Evolutionary conservation across 2,329 filamentous ascomycete species (phyloP), one percentile per base, ranked within the genome.

Genomic region (Aspergillus luchuensis): DNA sequence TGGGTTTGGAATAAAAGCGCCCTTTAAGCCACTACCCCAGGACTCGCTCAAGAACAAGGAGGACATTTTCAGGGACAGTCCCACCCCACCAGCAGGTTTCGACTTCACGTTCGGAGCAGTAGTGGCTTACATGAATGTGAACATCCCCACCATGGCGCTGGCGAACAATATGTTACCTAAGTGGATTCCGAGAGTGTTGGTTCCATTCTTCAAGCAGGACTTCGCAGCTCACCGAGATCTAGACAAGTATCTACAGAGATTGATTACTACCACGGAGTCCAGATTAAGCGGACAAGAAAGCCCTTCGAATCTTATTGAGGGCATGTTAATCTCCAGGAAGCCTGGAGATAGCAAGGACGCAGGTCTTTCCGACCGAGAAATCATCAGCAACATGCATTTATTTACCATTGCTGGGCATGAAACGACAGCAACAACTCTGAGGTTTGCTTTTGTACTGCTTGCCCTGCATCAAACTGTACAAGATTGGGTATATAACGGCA

Each of bases 401-500:
- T 76, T 83, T 62, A 82, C 80, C 51, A 73, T 84, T 53, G 82
- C 82, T 0, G 82, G 82, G 0, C 81, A 84, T 59, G 82, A 85
- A 59, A 84, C 82, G 0, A 82, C 81, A 0, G 79, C 82, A 0
- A 77, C 81, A 28, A 78, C 78, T 0, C 66, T 84, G 5, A 74
- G 76, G 0, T 83, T 77, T 55, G 70, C 75, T 0, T 66, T 81
- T 1, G 67, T 78, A 6, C 77, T 82, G 8, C 72, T 85, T 1
- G 81, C 82, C 2, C 72, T 76, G 0, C 63, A 81, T 43, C 80
- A 78, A 0, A 69, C 77, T 3, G 74, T 80, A 2, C 82, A 84
- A 60, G 73, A 78, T 3, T 83, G 80, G 80, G 50, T 82, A 0
- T 67, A 72, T 0, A 74, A 81, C 53, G 81, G 82, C 55, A 66